Conservation (phyloP, 805 yeast genomes). For the Tetrapisispora phaffii region DNA sequence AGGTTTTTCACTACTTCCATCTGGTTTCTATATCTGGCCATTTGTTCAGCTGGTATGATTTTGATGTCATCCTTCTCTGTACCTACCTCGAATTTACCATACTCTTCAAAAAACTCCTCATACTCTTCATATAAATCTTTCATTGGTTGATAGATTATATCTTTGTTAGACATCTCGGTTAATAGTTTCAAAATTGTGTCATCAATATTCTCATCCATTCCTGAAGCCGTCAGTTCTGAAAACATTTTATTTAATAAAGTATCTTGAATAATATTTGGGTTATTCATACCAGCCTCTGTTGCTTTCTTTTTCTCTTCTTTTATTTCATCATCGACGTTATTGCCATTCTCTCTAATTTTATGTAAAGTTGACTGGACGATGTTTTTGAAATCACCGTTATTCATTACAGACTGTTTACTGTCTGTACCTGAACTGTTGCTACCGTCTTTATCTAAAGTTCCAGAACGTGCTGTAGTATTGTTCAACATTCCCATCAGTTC, state of each 20-base stretch:
- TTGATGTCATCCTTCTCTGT: background rate
- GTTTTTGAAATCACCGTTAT: conserved; percentile 43
- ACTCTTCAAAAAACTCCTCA: conserved; percentile 56
- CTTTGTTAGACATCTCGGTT: conserved; percentile 74
- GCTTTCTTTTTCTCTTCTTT: conserved; percentile 39
- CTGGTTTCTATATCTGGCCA: conserved; percentile 50
- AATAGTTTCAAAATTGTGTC: conserved; percentile 64
- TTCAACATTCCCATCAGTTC: conserved; percentile 12
- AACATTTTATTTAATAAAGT: conserved; percentile 49
- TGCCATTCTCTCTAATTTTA: conserved; percentile 69
- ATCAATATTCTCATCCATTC: conserved; percentile 37
- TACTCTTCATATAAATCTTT: conserved; percentile 68
- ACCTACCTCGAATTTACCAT: conserved; percentile 35
- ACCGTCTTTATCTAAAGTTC: background rate
- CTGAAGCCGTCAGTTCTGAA: conserved; percentile 43
- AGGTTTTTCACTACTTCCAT: conserved; percentile 50
- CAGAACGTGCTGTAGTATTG: background rate
- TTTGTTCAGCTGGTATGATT: conserved; percentile 33
- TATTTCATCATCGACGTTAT: conserved; percentile 49
- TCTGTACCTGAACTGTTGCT: background rate
- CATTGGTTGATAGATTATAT: conserved; percentile 78
- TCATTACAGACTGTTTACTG: background rate
- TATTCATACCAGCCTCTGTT: conserved; percentile 34
- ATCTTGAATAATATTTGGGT: conserved; percentile 11
- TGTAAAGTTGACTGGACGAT: conserved; percentile 74